Base-by-base conservation (phyloP, 257 asterid genomes). In the Solanum medicagineum region DNA sequence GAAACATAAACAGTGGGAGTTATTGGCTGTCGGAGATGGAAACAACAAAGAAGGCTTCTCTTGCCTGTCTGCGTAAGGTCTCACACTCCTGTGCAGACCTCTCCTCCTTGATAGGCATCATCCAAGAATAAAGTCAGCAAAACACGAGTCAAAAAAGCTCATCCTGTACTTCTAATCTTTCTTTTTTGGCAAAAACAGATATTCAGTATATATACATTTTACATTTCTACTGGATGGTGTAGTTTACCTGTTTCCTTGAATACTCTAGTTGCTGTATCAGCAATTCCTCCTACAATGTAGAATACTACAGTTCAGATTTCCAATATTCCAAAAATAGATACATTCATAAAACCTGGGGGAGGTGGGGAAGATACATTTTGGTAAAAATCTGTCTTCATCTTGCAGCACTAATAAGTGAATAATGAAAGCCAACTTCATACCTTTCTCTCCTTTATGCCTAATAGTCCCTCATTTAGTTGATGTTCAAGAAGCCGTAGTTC, bases 381-480 rank as follows among this genome's bases (percentile, higher is more conserved):
- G 22, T 16, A 36, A 69, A 68, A 29, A 56, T 49, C 84, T 4
- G 16, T 10, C 55, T 4, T 70, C 49, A 40, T 13, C 60, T 69
- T 60, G 73, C 16, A 24, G 22, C 19, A 14, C 80, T 26, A 45
- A 80, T 36, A 87, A 22, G 11, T 59, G 84, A 85, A 11, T 36
- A 19, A 65, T 74, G 49, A 81, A 29, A 66, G 70, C 7, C 77
- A 88, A 85, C 54, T 83, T n/a, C 60, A 7, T 62, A 92, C 98
- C 97, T 94, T 93, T 86, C 92, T 92, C 71, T 92, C 93, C 90
- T 92, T 94, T 55, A 93, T 86, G 87, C 93, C 63, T 32, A 86
- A 26, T 66, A 94, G 84, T 80, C 93, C 96, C 85, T 91, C 94
- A 74, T 84, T 92, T 71, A 94, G 88, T 86, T 94, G 91, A 47